A percentile compares a stretch with the other conserved stretches of the same genome.
These are phyloP conservation scores for Nicotiana sylvestris DNA, from an alignment of 257 asterid genomes.

Conservation along the genomic window DNA sequence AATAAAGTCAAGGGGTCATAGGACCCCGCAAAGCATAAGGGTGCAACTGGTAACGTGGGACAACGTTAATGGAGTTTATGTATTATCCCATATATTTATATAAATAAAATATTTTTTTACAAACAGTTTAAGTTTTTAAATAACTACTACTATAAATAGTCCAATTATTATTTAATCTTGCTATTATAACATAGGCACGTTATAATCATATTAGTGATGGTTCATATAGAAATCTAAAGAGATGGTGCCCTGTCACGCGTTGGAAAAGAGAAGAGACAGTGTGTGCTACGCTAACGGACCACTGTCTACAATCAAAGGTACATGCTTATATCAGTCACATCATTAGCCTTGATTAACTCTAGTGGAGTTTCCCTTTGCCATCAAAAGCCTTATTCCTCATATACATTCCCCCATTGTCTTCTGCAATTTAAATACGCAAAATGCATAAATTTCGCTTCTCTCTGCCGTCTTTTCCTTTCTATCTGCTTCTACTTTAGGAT, in stretches of 20 bases:
- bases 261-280: constrained; percentile 10
- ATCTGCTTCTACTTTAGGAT: neutral
- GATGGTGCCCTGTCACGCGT: neutral
- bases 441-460: neutral
- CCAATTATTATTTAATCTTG: too few species aligned
- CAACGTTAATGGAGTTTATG: too few species aligned
- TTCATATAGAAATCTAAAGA: too few species aligned
- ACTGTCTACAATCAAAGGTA: neutral
- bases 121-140: too few species aligned
- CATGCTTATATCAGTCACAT: constrained; percentile 10
- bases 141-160: too few species aligned
- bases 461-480: neutral
- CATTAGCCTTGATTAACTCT: neutral
- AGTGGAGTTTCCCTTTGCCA: neutral
- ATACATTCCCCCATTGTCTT: neutral
- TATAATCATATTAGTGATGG: too few species aligned
- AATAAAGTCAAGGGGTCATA: too few species aligned
- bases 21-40: too few species aligned
- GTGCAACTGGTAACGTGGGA: too few species aligned
- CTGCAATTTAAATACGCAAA: neutral
- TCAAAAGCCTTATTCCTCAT: neutral
- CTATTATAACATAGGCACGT: too few species aligned
- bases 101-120: too few species aligned
- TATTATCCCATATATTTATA: too few species aligned
- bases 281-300: neutral